Evolutionary conservation across 148 eudicot species (phyloP).

Genomic region (Vaccinium vitisidaea): DNA sequence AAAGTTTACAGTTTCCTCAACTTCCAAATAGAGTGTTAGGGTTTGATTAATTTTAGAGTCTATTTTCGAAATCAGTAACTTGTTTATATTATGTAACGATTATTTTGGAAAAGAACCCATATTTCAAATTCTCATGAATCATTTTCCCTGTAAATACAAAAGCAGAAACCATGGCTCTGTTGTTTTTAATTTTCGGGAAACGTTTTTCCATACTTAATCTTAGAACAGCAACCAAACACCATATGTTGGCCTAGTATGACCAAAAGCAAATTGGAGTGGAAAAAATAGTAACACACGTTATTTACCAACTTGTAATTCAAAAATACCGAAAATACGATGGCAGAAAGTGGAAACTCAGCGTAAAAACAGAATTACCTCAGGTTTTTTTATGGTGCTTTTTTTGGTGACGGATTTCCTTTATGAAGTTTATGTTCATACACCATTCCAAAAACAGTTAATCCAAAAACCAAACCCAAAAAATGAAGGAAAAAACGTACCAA

Average conservation of each 20-base stretch:
- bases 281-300: not conserved
- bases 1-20: not conserved
- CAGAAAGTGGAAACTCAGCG: no score
- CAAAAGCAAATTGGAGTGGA: not conserved
- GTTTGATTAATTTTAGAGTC: not conserved
- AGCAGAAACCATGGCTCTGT: not conserved
- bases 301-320: no score
- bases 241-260: not conserved
- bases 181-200: not conserved
- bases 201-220: not conserved
- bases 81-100: not conserved
- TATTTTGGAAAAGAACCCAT: not conserved
- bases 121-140: not conserved
- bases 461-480: not conserved
- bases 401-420: no score
- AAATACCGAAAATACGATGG: no score
- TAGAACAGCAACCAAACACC: not conserved
- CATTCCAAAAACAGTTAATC: not conserved
- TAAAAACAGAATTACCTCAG: no score
- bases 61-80: not conserved
- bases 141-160: not conserved
- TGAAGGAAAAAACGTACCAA: conserved; percentile 40
- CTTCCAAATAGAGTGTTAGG: not conserved
- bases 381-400: not conserved
- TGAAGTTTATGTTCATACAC: not conserved